Evolutionary conservation across 1,284 basidiomycete species (phyloP).

Genomic region (Tilletiopsis washingtonensis): DNA sequence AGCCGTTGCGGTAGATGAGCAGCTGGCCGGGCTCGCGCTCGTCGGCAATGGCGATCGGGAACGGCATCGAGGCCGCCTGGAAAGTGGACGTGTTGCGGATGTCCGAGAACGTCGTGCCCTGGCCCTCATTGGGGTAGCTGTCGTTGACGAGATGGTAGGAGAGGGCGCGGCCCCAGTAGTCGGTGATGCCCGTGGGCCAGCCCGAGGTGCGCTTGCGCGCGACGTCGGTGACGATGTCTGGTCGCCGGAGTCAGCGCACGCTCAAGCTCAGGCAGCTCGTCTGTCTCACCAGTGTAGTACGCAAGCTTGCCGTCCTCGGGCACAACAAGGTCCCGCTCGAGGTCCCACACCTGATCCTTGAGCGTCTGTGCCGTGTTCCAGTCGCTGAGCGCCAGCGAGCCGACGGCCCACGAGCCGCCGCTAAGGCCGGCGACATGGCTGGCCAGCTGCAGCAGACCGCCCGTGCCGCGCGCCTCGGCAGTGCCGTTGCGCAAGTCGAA

Average conservation of each 20-base stretch:
- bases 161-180: constrained; percentile 43
- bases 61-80: constrained; percentile 28
- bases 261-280: constrained; percentile 2
- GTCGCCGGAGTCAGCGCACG: not conserved
- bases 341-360: constrained; percentile 47
- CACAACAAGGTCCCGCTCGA: constrained; percentile 50
- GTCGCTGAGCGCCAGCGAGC: constrained; percentile 34
- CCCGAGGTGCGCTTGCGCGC: constrained; percentile 25
- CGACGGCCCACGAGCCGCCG: constrained; percentile 42
- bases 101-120: constrained; percentile 31
- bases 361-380: constrained; percentile 36
- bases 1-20: constrained; percentile 49
- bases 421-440: constrained; percentile 41
- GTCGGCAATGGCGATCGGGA: constrained; percentile 51
- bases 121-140: constrained; percentile 30
- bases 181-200: constrained; percentile 28
- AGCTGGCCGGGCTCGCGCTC: constrained; percentile 51
- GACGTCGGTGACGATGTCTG: constrained; percentile 9
- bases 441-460: constrained; percentile 41
- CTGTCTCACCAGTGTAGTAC: constrained; percentile 48
- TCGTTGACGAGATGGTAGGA: constrained; percentile 38
- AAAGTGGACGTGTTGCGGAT: constrained; percentile 31
- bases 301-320: constrained; percentile 47
- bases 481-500: constrained; percentile 40
- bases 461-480: constrained; percentile 32